Evolutionary conservation across 306 rosid species (phyloP).

Genomic region (Vigna radiata): DNA sequence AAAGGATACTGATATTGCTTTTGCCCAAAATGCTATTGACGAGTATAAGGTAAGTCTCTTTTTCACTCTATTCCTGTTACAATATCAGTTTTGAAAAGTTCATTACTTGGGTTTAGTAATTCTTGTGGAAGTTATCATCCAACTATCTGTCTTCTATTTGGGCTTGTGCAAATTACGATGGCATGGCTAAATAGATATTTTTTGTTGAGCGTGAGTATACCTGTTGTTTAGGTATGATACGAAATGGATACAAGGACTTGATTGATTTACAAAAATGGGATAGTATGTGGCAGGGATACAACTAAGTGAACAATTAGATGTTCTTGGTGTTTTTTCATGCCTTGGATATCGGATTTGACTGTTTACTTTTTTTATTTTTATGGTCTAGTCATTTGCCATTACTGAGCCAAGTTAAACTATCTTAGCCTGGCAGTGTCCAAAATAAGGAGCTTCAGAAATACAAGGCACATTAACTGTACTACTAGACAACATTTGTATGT

Average conservation of each 20-base stretch:
- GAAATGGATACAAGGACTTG: background rate
- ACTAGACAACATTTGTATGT: background rate
- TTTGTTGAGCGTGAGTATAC: conserved; percentile 8
- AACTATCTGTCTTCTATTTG: conserved; percentile 24
- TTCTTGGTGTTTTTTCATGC: conserved; percentile 1
- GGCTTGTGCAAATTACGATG: conserved; percentile 27
- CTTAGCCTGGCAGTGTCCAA: background rate
- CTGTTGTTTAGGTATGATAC: background rate
- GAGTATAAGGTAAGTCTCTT: conserved; percentile 80
- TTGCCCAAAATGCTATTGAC: conserved; percentile 95
- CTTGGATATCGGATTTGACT: conserved; percentile 32
- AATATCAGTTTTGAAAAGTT: conserved; percentile 8
- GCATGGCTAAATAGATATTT: conserved; percentile 15
- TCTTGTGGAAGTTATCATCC: background rate
- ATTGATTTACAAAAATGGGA: conserved; percentile 8
- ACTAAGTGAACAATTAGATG: conserved; percentile 12
- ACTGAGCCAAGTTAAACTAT: background rate
- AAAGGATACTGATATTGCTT: conserved; percentile 90
- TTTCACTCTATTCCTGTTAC: conserved; percentile 16
- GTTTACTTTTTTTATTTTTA: conserved; percentile 8
- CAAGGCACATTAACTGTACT: background rate
- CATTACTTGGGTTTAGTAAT: background rate
- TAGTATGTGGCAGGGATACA: conserved; percentile 21
- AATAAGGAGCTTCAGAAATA: conserved; percentile 3
- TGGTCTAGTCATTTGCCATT: conserved; percentile 5